Evolutionary conservation across 1,284 basidiomycete genomes (phyloP).

Genomic region (Boletus sp.): DNA sequence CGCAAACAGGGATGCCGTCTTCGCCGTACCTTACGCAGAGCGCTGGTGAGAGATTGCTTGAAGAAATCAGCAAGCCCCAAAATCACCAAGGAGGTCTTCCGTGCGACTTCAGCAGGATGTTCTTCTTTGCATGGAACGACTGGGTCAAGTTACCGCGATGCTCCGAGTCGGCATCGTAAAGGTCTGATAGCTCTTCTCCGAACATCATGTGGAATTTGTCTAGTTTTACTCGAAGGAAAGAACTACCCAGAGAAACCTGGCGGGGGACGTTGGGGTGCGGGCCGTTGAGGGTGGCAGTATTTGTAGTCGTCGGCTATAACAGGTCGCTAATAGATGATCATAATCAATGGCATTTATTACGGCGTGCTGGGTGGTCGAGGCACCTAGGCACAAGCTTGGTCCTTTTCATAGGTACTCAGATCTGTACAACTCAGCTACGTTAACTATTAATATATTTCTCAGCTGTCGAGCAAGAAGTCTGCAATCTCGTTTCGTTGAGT

Average conservation of each 20-base stretch:
- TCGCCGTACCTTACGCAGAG: conserved; percentile 60
- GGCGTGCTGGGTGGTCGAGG: too few species aligned
- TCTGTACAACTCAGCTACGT: neutral
- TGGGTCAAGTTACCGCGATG: conserved; percentile 16
- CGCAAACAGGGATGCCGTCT: conserved; percentile 62
- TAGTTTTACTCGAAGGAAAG: neutral
- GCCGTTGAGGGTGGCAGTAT: conserved; percentile 24
- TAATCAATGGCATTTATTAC: too few species aligned
- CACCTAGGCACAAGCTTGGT: too few species aligned
- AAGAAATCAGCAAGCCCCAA: conserved; percentile 7
- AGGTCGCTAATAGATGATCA: too few species aligned
- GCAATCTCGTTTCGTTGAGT: conserved; percentile 34
- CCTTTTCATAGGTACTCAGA: neutral
- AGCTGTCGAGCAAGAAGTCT: conserved; percentile 35
- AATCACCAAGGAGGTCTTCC: conserved; percentile 75
- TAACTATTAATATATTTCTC: conserved; percentile 2
- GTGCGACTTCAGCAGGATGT: conserved; percentile 79
- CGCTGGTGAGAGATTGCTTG: conserved; percentile 11
- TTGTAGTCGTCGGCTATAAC: conserved; percentile 34
- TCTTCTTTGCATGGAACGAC: conserved; percentile 47
- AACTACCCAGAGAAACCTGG: neutral
- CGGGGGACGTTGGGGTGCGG: conserved; percentile 10
- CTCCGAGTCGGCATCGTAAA: conserved; percentile 23
- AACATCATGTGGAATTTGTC: conserved; percentile 19
- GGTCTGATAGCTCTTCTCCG: conserved; percentile 28